These are phyloP conservation scores for Dalbergia oliveri DNA, from an alignment of 306 rosid genomes.

Conservation along the genomic window DNA sequence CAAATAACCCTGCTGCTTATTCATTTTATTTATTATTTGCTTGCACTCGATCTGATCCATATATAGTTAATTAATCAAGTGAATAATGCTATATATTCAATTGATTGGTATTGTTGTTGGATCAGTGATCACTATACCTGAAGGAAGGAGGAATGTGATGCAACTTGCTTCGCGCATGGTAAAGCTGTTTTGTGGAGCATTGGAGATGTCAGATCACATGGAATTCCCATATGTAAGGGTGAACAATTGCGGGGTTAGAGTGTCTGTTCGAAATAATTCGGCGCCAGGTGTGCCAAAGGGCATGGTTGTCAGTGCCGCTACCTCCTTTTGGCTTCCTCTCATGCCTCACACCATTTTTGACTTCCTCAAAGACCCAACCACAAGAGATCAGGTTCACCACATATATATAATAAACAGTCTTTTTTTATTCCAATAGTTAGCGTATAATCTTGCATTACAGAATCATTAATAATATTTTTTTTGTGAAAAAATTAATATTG, in stretches of 20 bases:
- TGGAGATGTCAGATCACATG: slow-evolving; percentile 57
- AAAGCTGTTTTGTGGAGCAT: slow-evolving; percentile 55
- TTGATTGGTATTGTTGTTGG: background rate
- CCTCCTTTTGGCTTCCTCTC: slow-evolving; percentile 71
- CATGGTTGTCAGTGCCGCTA: slow-evolving; percentile 55
- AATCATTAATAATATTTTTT: background rate
- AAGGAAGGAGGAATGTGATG: slow-evolving; percentile 60
- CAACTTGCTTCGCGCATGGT: slow-evolving; percentile 67
- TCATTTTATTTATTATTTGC: no score
- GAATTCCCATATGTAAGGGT: slow-evolving; percentile 58
- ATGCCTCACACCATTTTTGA: slow-evolving; percentile 50
- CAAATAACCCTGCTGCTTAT: no score
- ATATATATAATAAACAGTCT: no score
- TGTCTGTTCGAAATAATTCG: slow-evolving; percentile 49
- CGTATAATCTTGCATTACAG: background rate
- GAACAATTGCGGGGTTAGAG: slow-evolving; percentile 50
- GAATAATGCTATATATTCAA: background rate
- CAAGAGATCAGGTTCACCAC: slow-evolving; percentile 60
- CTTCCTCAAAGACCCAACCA: slow-evolving; percentile 55
- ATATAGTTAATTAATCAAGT: background rate
- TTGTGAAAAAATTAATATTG: background rate
- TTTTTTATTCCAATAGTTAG: no score
- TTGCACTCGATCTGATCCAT: no score
- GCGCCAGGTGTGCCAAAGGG: slow-evolving; percentile 60
- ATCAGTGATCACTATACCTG: slow-evolving; percentile 50